Percentiles rank a stretch among this genome's conserved stretches.
Evolutionary conservation across 116 monocot species (phyloP).

Genomic region (Posidonia oceanica): DNA sequence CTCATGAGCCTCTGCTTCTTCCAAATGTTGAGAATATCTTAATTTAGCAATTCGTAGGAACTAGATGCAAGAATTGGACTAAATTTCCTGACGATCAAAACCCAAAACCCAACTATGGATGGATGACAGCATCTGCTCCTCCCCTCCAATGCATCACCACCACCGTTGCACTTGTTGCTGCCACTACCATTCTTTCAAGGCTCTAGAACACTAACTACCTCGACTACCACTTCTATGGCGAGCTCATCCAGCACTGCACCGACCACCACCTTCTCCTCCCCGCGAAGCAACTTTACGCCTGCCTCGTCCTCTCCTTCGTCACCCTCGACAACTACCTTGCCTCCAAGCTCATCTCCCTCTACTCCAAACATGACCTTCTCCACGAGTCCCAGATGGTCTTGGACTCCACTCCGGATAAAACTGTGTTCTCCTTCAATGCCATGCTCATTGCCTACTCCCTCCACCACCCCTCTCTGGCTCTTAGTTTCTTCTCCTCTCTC

Average conservation of each 20-base stretch:
- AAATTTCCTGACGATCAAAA: no score
- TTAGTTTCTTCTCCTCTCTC: slow-evolving; percentile 30
- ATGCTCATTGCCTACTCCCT: slow-evolving; percentile 52
- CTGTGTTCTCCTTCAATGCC: slow-evolving; percentile 59
- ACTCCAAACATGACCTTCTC: slow-evolving; percentile 38
- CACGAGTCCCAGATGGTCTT: slow-evolving; percentile 40
- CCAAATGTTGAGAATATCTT: no score
- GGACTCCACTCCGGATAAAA: slow-evolving; percentile 38
- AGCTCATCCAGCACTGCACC: slow-evolving; percentile 49
- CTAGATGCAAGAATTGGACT: no score
- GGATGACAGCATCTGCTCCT: no score
- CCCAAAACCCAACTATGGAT: no score
- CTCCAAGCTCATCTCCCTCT: slow-evolving; percentile 11
- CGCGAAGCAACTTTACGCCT: slow-evolving; percentile 42
- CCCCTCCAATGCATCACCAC: no score
- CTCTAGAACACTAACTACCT: slow-evolving; percentile 13
- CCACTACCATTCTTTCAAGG: background rate
- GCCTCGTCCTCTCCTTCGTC: slow-evolving; percentile 35
- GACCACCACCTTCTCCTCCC: slow-evolving; percentile 21
- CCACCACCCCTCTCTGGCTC: slow-evolving; percentile 11
- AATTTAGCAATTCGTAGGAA: no score
- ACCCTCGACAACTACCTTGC: slow-evolving; percentile 50
- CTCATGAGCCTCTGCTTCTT: no score
- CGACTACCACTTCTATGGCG: slow-evolving; percentile 15
- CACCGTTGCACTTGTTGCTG: background rate